These are phyloP conservation scores for Astragalus membranaceus DNA, from an alignment of 306 rosid species.

Conservation along the genomic window DNA sequence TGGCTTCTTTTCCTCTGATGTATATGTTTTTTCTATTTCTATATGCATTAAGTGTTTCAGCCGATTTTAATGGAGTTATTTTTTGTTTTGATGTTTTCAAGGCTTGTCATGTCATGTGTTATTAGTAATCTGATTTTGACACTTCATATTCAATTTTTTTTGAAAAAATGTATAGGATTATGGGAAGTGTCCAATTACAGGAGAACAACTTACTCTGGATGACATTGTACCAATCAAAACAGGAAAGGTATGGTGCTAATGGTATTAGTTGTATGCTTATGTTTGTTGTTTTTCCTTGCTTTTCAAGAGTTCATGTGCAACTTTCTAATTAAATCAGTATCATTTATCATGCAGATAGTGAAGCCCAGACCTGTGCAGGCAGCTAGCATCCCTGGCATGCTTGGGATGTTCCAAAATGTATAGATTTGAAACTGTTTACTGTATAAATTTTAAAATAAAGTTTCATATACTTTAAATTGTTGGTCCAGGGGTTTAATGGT, in stretches of 20 bases:
- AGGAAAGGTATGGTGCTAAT: constrained; percentile 65
- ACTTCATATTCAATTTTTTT: constrained; percentile 5
- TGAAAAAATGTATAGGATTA: constrained; percentile 51
- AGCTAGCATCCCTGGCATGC: constrained; percentile 99
- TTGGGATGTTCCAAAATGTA: constrained; percentile 97
- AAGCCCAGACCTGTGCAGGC: constrained; percentile 97
- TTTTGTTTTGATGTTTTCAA: neutral
- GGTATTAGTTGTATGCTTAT: neutral
- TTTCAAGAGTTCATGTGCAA: neutral
- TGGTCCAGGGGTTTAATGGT: neutral
- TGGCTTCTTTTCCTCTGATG: neutral
- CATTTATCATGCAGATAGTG: constrained; percentile 70
- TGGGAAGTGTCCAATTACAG: constrained; percentile 95
- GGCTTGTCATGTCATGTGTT: neutral
- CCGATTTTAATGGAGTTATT: neutral
- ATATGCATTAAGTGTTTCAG: neutral
- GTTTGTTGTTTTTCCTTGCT: neutral
- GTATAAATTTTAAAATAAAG: neutral
- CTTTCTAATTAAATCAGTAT: constrained; percentile 18
- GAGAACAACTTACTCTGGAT: constrained; percentile 68
- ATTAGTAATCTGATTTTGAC: constrained; percentile 10
- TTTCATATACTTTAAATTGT: neutral
- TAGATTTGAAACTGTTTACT: neutral
- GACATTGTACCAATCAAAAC: constrained; percentile 80
- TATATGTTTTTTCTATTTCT: neutral